Evolutionary conservation across 768 basidiomycete genomes (phyloP).

Genomic region (Psilocybe tampanensis): DNA sequence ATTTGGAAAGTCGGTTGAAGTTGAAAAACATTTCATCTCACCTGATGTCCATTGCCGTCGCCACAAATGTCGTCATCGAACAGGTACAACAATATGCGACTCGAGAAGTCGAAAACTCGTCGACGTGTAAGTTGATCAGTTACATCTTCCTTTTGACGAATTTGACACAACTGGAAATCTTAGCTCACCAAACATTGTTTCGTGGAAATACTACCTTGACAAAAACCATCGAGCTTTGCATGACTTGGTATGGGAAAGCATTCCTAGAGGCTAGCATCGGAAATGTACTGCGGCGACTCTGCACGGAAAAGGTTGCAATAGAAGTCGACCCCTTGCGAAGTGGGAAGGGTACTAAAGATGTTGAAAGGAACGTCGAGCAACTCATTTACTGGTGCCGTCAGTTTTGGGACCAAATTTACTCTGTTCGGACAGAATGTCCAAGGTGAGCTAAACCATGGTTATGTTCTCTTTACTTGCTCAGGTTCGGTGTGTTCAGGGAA

Average conservation of each 20-base stretch:
- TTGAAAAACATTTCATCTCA: conserved; percentile 63
- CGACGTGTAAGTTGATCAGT: conserved; percentile 53
- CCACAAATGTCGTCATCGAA: conserved; percentile 63
- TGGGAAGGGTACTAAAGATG: conserved; percentile 59
- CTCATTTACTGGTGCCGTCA: conserved; percentile 79
- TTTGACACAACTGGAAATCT: neutral
- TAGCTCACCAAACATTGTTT: conserved; percentile 79
- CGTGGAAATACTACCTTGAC: conserved; percentile 68
- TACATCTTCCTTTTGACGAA: neutral
- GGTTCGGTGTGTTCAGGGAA: conserved; percentile 54
- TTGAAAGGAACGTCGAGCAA: conserved; percentile 67
- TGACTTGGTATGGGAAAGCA: conserved; percentile 78
- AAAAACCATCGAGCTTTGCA: conserved; percentile 77
- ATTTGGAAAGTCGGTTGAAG: conserved; percentile 67
- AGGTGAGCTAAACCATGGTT: conserved; percentile 46
- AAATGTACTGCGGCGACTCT: conserved; percentile 65
- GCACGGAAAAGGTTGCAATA: conserved; percentile 72
- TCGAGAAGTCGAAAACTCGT: conserved; percentile 70
- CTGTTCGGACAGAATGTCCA: conserved; percentile 72
- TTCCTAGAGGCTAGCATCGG: conserved; percentile 86
- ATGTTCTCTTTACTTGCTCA: conserved; percentile 2
- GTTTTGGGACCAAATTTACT: conserved; percentile 83
- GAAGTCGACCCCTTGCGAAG: conserved; percentile 81
- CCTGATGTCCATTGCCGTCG: conserved; percentile 69
- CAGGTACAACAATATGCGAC: conserved; percentile 72